Percentiles rank a stretch among this genome's conserved stretches.
These are phyloP conservation scores for Aspergillus wentii DNA, from an alignment of 495 filamentous ascomycete species.

Conservation along the genomic window DNA sequence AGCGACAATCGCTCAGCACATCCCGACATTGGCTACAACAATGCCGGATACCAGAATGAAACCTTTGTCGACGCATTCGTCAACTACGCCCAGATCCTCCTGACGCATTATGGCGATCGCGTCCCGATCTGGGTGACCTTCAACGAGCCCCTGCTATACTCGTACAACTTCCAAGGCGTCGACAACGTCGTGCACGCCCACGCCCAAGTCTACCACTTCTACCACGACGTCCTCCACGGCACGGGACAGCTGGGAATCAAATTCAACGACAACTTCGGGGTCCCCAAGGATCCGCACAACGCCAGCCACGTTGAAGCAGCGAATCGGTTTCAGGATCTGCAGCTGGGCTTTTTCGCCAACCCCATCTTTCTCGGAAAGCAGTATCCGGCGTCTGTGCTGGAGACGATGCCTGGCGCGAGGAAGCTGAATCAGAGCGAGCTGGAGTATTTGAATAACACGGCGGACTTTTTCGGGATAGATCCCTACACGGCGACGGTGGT, in stretches of 20 bases:
- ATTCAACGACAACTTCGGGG: slow-evolving; percentile 37
- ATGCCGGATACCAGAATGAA: slow-evolving; percentile 30
- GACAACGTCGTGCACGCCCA: slow-evolving; percentile 35
- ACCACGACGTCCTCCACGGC: slow-evolving; percentile 32
- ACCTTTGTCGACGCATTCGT: slow-evolving; percentile 32
- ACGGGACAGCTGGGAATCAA: slow-evolving; percentile 37
- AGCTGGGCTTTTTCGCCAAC: slow-evolving; percentile 32
- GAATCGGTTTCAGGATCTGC: slow-evolving; percentile 34
- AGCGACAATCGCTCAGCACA: slow-evolving; percentile 17
- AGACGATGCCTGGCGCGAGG: slow-evolving; percentile 19
- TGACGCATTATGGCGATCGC: slow-evolving; percentile 36
- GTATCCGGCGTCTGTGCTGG: slow-evolving; percentile 29
- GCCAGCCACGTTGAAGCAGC: slow-evolving; percentile 28
- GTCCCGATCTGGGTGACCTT: slow-evolving; percentile 44
- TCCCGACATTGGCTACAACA: slow-evolving; percentile 24
- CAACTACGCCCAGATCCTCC: slow-evolving; percentile 32
- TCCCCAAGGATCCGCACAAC: slow-evolving; percentile 31
- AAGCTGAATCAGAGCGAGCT: slow-evolving; percentile 30
- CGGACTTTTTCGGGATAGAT: slow-evolving; percentile 44
- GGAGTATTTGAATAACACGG: slow-evolving; percentile 24
- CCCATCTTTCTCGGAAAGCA: slow-evolving; percentile 39
- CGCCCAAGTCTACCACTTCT: slow-evolving; percentile 34
- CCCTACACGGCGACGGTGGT: slow-evolving; percentile 41
- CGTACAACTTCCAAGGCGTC: slow-evolving; percentile 23
- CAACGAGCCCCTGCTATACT: slow-evolving; percentile 37